Evolutionary conservation across 768 basidiomycete genomes (phyloP).

Genomic region (Pholiota microspora): DNA sequence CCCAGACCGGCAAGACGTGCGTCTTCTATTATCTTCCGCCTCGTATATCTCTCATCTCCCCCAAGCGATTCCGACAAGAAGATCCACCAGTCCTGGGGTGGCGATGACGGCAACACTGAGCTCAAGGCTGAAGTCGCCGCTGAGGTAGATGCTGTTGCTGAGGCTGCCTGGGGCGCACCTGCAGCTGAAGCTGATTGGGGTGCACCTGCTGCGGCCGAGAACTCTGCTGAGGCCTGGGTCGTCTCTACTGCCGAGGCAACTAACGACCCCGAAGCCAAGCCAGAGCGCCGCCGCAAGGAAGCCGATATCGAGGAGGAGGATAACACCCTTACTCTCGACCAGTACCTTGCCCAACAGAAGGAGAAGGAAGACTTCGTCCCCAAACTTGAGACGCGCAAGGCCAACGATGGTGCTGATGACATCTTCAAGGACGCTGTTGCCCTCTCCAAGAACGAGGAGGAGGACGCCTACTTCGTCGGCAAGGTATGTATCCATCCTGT

Average conservation of each 20-base stretch:
- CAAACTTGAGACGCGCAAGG: constrained; percentile 81
- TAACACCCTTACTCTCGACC: constrained; percentile 90
- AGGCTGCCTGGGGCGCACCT: constrained; percentile 42
- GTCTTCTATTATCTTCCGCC: constrained; percentile 25
- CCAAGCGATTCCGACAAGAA: constrained; percentile 92
- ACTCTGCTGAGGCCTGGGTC: constrained; percentile 44
- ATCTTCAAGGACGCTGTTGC: constrained; percentile 72
- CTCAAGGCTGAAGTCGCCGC: constrained; percentile 80
- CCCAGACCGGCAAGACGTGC: constrained; percentile 80
- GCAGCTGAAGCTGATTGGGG: constrained; percentile 33
- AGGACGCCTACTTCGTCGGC: constrained; percentile 80
- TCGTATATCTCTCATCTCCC: constrained; percentile 10
- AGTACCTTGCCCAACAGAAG: constrained; percentile 84
- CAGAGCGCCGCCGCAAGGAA: constrained; percentile 45
- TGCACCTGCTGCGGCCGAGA: constrained; percentile 34
- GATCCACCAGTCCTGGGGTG: constrained; percentile 93
- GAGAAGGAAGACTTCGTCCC: constrained; percentile 61
- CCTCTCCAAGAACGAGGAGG: constrained; percentile 67
- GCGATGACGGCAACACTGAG: constrained; percentile 83
- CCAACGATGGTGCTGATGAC: constrained; percentile 74
- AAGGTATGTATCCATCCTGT: constrained; percentile 57
- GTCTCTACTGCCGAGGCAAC: constrained; percentile 23
- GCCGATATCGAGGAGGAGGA: constrained; percentile 83
- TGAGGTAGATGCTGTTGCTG: constrained; percentile 62
- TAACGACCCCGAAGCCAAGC: constrained; percentile 39